phyloP scores from a whole-genome alignment of 306 rosid species.

The Begonia fuchsioides region DNA sequence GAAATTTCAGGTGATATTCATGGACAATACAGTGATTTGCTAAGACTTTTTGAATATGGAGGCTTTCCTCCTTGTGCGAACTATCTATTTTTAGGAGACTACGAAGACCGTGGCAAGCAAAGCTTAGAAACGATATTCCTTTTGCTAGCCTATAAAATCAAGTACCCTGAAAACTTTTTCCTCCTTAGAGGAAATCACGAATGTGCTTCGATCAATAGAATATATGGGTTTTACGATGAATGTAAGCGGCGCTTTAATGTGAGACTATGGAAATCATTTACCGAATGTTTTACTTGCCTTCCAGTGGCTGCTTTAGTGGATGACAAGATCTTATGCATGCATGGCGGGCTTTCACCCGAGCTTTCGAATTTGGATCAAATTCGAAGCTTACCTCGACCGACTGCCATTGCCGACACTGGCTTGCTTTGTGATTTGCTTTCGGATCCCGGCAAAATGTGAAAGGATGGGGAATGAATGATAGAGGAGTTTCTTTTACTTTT shows the following conservation, averaged over 20 bases:
- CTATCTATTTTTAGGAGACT: too few species aligned
- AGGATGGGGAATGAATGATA: conserved; percentile 89
- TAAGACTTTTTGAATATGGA: too few species aligned
- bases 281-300: conserved; percentile 67
- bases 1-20: too few species aligned
- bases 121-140: too few species aligned
- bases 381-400: conserved; percentile 51
- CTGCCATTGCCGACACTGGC: conserved; percentile 31
- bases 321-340: conserved; percentile 39
- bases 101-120: too few species aligned
- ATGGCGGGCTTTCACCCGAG: conserved; percentile 46
- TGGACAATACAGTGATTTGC: too few species aligned
- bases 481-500: conserved; percentile 77
- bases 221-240: conserved; percentile 78
- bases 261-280: conserved; percentile 78
- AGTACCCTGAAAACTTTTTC: conserved; percentile 71
- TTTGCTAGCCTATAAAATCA: too few species aligned
- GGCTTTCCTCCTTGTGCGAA: too few species aligned
- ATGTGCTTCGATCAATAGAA: conserved; percentile 73
- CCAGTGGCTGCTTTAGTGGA: conserved; percentile 80
- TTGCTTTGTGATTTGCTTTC: conserved; percentile 52
- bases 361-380: conserved; percentile 56
- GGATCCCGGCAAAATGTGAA: conserved; percentile 70
- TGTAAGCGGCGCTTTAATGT: conserved; percentile 69
- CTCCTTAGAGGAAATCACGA: conserved; percentile 80